These are phyloP conservation scores for Herpetomonas samuelpessoai DNA, from an alignment of 208 protist species.

Conservation along the genomic window DNA sequence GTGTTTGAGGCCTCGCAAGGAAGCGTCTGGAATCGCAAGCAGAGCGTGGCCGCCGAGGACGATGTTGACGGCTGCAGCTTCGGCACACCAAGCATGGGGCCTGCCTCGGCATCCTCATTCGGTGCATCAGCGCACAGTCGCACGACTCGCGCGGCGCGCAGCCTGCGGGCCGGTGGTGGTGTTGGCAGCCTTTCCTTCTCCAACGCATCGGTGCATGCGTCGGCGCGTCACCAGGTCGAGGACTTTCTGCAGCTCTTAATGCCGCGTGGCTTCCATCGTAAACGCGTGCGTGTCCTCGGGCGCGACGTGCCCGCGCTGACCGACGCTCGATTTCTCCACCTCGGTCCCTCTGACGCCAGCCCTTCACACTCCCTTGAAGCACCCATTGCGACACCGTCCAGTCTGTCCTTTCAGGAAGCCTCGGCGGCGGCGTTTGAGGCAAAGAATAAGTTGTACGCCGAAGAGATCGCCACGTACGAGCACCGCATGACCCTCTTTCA, in stretches of 20 bases:
- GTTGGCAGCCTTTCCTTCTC: neutral
- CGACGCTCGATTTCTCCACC: neutral
- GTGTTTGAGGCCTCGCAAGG: too few species aligned
- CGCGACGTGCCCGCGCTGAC: neutral
- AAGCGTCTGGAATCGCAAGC: too few species aligned
- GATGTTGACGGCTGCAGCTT: too few species aligned
- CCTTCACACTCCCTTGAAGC: too few species aligned
- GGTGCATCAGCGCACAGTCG: constrained; percentile 3
- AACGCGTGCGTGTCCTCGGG: neutral
- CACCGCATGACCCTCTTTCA: neutral
- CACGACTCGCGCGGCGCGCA: neutral
- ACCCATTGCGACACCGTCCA: too few species aligned
- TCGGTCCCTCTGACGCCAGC: too few species aligned
- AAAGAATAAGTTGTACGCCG: neutral
- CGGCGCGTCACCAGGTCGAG: neutral
- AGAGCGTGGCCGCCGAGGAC: too few species aligned
- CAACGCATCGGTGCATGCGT: neutral
- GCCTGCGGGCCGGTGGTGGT: too few species aligned
- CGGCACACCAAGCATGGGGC: neutral
- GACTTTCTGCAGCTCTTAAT: neutral
- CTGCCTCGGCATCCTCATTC: neutral
- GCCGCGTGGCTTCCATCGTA: neutral
- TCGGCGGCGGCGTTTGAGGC: neutral
- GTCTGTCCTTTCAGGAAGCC: neutral
- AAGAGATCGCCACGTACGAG: neutral